phyloP scores from a whole-genome alignment of 345 rosid species.

The Syzygium grande region DNA sequence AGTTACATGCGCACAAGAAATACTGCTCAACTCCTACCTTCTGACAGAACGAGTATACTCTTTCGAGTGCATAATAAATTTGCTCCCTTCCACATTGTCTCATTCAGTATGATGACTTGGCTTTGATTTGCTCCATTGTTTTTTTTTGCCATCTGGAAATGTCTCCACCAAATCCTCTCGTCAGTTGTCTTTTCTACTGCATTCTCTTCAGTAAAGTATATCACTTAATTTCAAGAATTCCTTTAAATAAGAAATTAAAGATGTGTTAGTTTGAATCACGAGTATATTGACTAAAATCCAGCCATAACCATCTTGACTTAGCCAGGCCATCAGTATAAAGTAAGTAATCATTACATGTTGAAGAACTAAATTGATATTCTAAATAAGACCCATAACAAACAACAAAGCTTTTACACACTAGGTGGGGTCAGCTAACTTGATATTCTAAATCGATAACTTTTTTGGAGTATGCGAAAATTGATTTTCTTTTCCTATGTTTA shows the following conservation, averaged over 20 bases:
- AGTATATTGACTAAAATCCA: neutral
- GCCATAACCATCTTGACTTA: neutral
- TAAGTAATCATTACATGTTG: neutral
- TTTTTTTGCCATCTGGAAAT: neutral
- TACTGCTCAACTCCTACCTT: neutral
- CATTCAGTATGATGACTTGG: neutral
- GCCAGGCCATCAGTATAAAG: neutral
- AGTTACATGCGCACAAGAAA: neutral
- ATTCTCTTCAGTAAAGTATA: neutral
- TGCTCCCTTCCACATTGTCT: neutral
- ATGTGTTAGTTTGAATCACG: neutral
- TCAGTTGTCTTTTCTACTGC: neutral
- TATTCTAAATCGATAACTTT: neutral
- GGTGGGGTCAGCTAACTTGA: neutral
- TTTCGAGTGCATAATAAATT: neutral
- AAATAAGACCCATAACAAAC: neutral
- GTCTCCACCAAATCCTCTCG: neutral
- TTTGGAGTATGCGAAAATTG: neutral
- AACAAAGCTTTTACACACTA: neutral
- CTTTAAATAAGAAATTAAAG: neutral
- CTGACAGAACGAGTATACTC: neutral
- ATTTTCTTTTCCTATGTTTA: neutral
- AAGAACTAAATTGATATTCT: neutral
- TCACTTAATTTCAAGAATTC: neutral
- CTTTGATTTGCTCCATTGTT: neutral